Conservation (phyloP, 192 early-diverging fungal genomes). For the Entomortierella lignicola region DNA sequence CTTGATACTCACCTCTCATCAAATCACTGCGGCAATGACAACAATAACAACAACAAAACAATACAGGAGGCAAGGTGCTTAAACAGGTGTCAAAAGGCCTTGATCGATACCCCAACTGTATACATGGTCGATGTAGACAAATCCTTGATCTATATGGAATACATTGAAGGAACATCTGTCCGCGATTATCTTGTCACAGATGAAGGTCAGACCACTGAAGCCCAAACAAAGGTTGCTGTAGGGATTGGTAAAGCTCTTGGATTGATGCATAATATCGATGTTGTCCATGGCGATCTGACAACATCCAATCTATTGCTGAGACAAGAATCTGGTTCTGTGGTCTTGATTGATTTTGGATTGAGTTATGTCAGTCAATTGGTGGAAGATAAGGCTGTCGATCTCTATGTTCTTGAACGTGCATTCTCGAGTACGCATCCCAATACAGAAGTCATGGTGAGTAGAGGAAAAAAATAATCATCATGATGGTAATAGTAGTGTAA, state of each 20-base stretch:
- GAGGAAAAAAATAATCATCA: too few species aligned
- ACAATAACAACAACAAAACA: background rate
- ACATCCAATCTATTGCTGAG: slow-evolving; percentile 93
- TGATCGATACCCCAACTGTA: slow-evolving; percentile 85
- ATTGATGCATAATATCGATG: slow-evolving; percentile 83
- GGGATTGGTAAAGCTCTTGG: slow-evolving; percentile 76
- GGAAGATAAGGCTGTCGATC: slow-evolving; percentile 98
- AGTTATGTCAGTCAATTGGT: slow-evolving; percentile 83
- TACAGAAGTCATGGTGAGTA: slow-evolving; percentile 76
- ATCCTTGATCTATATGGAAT: slow-evolving; percentile 91
- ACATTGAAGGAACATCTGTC: slow-evolving; percentile 81
- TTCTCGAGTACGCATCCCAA: slow-evolving; percentile 94
- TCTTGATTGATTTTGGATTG: slow-evolving; percentile 97
- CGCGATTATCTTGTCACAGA: slow-evolving; percentile 71
- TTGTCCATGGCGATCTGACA: slow-evolving; percentile 97
- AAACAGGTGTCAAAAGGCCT: slow-evolving; percentile 72
- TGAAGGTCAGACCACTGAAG: slow-evolving; percentile 11
- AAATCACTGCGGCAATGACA: background rate
- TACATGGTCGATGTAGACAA: slow-evolving; percentile 81
- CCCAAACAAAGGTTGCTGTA: slow-evolving; percentile 56
- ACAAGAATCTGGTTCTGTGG: slow-evolving; percentile 60
- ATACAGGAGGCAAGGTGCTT: slow-evolving; percentile 85
- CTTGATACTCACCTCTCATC: too few species aligned
- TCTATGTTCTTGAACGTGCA: slow-evolving; percentile 97
- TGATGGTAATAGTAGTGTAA: too few species aligned